These are phyloP conservation scores for Paspalum vaginatum DNA, from an alignment of 176 grass and related monocot genomes.

Conservation along the genomic window DNA sequence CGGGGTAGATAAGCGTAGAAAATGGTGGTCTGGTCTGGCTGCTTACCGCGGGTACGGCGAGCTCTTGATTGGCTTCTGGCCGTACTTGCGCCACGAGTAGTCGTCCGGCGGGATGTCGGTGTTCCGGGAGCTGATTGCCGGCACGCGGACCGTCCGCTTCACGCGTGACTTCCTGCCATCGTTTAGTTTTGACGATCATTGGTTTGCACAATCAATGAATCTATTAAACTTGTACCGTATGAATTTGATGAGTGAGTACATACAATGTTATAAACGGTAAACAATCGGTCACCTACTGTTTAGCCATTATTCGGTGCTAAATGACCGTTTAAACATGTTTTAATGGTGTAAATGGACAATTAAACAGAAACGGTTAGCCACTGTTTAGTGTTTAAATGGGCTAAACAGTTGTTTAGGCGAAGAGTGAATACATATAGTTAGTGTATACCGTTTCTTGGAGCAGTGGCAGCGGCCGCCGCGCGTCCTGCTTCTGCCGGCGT, in stretches of 20 bases:
- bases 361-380: no score
- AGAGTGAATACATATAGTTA: not conserved
- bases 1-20: no score
- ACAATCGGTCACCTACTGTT: no score
- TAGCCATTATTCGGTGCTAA: no score
- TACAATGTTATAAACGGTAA: no score
- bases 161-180: slow-evolving; percentile 54
- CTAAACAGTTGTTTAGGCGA: no score
- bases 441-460: slow-evolving; percentile 60
- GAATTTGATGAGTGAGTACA: not conserved
- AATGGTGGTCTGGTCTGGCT: not conserved
- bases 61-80: slow-evolving; percentile 91
- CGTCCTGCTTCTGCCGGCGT: not conserved
- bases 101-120: slow-evolving; percentile 67
- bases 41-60: slow-evolving; percentile 60
- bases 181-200: no score
- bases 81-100: slow-evolving; percentile 83
- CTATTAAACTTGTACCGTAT: no score
- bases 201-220: no score
- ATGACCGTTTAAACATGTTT: no score
- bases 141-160: slow-evolving; percentile 52
- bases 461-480: slow-evolving; percentile 50
- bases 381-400: no score
- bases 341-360: no score
- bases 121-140: slow-evolving; percentile 65